These are phyloP conservation scores for Metschnikowia proteae DNA, from an alignment of 805 yeast species.

Conservation along the genomic window DNA sequence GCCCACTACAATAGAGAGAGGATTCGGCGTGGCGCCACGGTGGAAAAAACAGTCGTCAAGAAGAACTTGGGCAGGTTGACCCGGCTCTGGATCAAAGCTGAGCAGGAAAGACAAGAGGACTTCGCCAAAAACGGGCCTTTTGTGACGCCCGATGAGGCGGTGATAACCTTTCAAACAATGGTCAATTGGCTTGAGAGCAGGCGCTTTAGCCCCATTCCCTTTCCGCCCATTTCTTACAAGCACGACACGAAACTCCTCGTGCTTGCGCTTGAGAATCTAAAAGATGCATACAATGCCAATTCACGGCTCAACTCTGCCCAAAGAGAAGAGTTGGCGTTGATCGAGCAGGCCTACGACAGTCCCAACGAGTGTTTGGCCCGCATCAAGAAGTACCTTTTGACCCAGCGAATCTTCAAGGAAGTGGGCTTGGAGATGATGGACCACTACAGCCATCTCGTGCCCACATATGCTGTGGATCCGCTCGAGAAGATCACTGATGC, in stretches of 20 bases:
- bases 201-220: slow-evolving; percentile 81
- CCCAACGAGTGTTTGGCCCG: slow-evolving; percentile 91
- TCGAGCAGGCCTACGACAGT: slow-evolving; percentile 94
- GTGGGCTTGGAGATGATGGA: slow-evolving; percentile 88
- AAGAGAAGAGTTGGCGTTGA: slow-evolving; percentile 86
- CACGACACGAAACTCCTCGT: slow-evolving; percentile 90
- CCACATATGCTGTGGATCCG: slow-evolving; percentile 87
- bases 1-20: slow-evolving; percentile 92
- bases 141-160: slow-evolving; percentile 83
- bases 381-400: slow-evolving; percentile 73
- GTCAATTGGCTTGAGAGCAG: slow-evolving; percentile 88
- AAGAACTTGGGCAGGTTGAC: slow-evolving; percentile 91
- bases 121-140: slow-evolving; percentile 86
- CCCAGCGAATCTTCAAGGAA: slow-evolving; percentile 91
- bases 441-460: slow-evolving; percentile 74
- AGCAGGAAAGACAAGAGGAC: slow-evolving; percentile 80
- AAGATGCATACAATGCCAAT: slow-evolving; percentile 64
- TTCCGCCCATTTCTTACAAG: slow-evolving; percentile 88
- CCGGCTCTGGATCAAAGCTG: slow-evolving; percentile 86
- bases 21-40: slow-evolving; percentile 82
- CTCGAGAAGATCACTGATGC: slow-evolving; percentile 95
- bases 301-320: slow-evolving; percentile 79
- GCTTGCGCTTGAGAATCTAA: slow-evolving; percentile 82
- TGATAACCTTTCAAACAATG: slow-evolving; percentile 78
- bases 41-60: slow-evolving; percentile 90